Conservation (phyloP, 2,329 filamentous ascomycete genomes). For the Boeremia exigua region DNA sequence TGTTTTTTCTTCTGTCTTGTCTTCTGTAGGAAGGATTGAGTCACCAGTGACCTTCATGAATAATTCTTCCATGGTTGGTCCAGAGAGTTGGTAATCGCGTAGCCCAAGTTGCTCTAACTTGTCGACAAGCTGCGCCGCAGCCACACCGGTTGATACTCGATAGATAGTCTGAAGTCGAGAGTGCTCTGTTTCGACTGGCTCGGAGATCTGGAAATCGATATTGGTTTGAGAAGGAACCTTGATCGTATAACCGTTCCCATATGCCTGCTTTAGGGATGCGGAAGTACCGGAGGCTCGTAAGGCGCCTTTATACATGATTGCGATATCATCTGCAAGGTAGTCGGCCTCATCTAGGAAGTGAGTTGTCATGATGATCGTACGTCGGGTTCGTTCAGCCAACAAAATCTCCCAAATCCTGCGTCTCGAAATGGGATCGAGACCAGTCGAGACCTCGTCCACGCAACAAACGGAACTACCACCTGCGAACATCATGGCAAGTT, state of each 20-base stretch:
- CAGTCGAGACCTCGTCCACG: slow-evolving; percentile 86
- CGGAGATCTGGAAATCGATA: slow-evolving; percentile 20
- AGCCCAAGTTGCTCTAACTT: slow-evolving; percentile 70
- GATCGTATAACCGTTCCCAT: slow-evolving; percentile 74
- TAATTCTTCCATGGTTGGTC: slow-evolving; percentile 88
- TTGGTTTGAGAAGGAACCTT: slow-evolving; percentile 25
- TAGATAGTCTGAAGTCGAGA: slow-evolving; percentile 78
- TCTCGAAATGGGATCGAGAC: slow-evolving; percentile 82
- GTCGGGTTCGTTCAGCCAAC: slow-evolving; percentile 75
- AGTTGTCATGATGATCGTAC: slow-evolving; percentile 85
- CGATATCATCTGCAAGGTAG: slow-evolving; percentile 82
- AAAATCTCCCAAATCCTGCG: slow-evolving; percentile 93
- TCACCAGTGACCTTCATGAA: slow-evolving; percentile 86
- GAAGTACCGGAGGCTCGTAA: slow-evolving; percentile 81
- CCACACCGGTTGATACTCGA: slow-evolving; percentile 68
- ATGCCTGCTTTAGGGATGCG: slow-evolving; percentile 77
- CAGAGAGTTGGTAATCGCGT: slow-evolving; percentile 79
- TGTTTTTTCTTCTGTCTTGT: slow-evolving; percentile 43
- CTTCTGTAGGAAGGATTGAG: slow-evolving; percentile 12
- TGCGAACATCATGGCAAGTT: slow-evolving; percentile 91
- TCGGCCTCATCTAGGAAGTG: slow-evolving; percentile 94
- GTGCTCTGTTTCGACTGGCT: slow-evolving; percentile 42
- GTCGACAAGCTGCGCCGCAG: slow-evolving; percentile 73
- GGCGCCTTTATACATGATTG: slow-evolving; percentile 81
- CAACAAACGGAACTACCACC: slow-evolving; percentile 85